These are phyloP conservation scores for Penicillium verhagenii DNA, from an alignment of 495 filamentous ascomycete species.

Conservation along the genomic window DNA sequence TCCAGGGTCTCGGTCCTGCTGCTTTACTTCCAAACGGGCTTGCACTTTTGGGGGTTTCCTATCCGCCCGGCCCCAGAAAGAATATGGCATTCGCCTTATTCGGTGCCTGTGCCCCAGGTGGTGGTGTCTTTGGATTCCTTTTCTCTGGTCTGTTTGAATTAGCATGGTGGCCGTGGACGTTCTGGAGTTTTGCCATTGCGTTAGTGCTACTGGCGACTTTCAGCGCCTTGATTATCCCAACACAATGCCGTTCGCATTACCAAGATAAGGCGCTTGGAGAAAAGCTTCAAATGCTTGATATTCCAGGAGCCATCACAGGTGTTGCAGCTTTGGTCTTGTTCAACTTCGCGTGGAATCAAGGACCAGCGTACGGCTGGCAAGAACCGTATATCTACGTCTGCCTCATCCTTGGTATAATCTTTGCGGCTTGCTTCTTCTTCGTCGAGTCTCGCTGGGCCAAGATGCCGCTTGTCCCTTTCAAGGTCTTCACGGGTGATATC, in stretches of 20 bases:
- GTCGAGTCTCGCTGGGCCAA: conserved; percentile 36
- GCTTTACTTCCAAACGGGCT: conserved; percentile 62
- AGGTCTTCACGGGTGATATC: conserved; percentile 36
- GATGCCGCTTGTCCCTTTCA: conserved; percentile 46
- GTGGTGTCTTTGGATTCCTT: conserved; percentile 48
- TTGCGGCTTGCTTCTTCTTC: conserved; percentile 39
- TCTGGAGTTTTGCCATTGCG: conserved; percentile 54
- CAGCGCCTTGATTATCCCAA: conserved; percentile 49
- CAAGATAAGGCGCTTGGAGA: neutral
- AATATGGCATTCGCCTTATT: conserved; percentile 64
- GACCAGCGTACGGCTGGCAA: conserved; percentile 43
- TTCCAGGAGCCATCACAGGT: conserved; percentile 51
- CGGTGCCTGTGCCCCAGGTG: conserved; percentile 59
- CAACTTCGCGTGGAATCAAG: conserved; percentile 55
- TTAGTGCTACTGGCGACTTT: conserved; percentile 38
- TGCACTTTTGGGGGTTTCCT: conserved; percentile 60
- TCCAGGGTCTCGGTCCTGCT: conserved; percentile 62
- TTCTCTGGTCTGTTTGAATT: conserved; percentile 52
- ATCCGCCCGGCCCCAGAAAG: conserved; percentile 54
- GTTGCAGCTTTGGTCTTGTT: conserved; percentile 56
- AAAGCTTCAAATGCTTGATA: conserved; percentile 39
- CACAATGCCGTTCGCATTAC: conserved; percentile 25
- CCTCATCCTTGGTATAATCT: conserved; percentile 43
- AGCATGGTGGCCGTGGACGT: conserved; percentile 68
- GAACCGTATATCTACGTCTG: conserved; percentile 45